Base-by-base conservation (phyloP, 106 monocot genomes). In the Gastrodia elata region DNA sequence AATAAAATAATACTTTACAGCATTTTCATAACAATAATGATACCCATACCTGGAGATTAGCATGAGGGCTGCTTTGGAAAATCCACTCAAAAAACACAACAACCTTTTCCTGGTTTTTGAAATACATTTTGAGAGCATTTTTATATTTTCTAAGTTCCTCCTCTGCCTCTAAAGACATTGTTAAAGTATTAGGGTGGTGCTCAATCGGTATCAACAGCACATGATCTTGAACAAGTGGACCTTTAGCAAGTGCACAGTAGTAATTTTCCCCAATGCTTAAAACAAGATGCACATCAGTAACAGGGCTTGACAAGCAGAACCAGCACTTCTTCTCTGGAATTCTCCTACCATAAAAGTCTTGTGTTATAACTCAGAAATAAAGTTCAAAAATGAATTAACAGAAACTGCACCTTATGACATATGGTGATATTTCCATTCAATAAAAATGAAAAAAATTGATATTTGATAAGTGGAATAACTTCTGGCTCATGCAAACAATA, bases 271-370 rank as follows among this genome's bases (percentile, higher is more conserved):
- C 90, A 8, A 97, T 64, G 48, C 86, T 90, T 34, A 88, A 33
- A 37, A 97, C 72, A 76, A 97, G 88, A 82, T 97, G 92, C 32
- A 88, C 88, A 57, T 97, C 97, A 56, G 92, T 86, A 80, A 85
- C 67, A 28, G 92, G 88, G 65, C 85, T 90, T 74, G 97, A 97
- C 81, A 97, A 86, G 81, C 97, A 97, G 75, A 97, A 97, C 97
- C 97, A 97, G 78, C 97, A 97, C 34, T 28, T 89, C 73, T 74
- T 87, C 82, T 75, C 87, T 14, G 79, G 61, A 8, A 78, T 84
- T 44, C 65, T 82, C 75, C 86, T 86, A 61, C 34, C 61, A 73
- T 30, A 74, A 70, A 74, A 26, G 1, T 69, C 1, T 30, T 4
- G 61, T 30, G 61, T 32, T 32, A 61, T 13, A 14, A 61, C 61